phyloP scores from a whole-genome alignment of 2,329 filamentous ascomycete genomes.

The Cercospora nicotianae region DNA sequence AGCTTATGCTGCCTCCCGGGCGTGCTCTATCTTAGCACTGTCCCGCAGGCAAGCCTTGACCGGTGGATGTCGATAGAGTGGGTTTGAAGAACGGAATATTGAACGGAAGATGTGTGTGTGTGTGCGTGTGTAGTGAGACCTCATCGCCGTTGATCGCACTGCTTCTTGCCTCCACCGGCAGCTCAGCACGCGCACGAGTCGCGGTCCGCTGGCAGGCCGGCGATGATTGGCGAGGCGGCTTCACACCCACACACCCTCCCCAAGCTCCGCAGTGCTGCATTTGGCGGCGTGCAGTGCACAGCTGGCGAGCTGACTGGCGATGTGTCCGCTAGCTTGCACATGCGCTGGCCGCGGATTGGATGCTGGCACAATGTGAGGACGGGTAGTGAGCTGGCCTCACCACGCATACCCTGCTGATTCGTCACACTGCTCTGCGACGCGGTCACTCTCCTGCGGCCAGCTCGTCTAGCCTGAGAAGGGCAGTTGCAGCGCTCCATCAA shows the following conservation, averaged over 20 bases:
- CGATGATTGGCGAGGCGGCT: neutral
- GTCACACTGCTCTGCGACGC: constrained; percentile 1
- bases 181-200: constrained; percentile 5
- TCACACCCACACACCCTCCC: neutral
- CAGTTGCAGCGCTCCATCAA: constrained; percentile 8
- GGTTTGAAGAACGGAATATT: too few species aligned
- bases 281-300: neutral
- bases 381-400: constrained; percentile 9
- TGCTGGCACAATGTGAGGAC: neutral
- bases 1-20: constrained; percentile 7
- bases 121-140: neutral
- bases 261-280: constrained; percentile 3
- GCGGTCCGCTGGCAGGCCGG: neutral
- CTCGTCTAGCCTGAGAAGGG: neutral
- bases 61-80: neutral
- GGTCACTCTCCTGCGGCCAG: constrained; percentile 11
- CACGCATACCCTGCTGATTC: neutral
- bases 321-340: neutral
- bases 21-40: too few species aligned
- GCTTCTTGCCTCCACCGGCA: neutral
- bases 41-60: too few species aligned
- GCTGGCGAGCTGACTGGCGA: neutral
- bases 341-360: constrained; percentile 5
- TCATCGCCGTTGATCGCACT: neutral
- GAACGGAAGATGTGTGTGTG: too few species aligned